A percentile compares a stretch with the other conserved stretches of the same genome.
Conservation (phyloP, 441 rosid species). For the Pelargonium cotyledonis region DNA sequence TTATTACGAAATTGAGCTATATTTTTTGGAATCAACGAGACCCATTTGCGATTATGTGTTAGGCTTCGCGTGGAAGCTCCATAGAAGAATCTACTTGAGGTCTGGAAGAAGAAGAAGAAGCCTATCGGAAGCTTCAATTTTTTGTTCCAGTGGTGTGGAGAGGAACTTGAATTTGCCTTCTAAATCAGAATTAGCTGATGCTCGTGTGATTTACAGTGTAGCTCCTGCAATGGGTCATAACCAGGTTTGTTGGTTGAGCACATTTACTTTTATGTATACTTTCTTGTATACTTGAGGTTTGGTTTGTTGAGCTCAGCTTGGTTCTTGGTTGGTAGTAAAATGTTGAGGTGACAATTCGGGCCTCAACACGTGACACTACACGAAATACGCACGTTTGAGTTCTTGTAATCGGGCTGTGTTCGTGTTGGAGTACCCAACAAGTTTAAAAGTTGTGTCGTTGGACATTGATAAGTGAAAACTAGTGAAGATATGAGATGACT, state of each 20-base stretch:
- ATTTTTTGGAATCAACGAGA: background rate
- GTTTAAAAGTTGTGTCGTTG: background rate
- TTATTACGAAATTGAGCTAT: background rate
- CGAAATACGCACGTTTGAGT: too few species aligned
- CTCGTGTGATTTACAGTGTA: constrained; percentile 59
- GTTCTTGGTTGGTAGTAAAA: too few species aligned
- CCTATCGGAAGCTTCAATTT: constrained; percentile 24
- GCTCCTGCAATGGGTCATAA: constrained; percentile 90
- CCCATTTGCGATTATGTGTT: constrained; percentile 3
- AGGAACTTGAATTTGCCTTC: constrained; percentile 29
- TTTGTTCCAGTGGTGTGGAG: constrained; percentile 37
- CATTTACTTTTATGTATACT: background rate
- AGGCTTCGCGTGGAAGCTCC: constrained; percentile 18
- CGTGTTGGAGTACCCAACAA: too few species aligned
- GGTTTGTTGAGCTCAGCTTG: too few species aligned
- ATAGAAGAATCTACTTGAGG: background rate
- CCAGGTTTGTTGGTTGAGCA: constrained; percentile 38
- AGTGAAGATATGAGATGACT: background rate
- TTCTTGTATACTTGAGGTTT: too few species aligned
- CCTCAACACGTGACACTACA: too few species aligned
- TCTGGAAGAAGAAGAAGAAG: constrained; percentile 16
- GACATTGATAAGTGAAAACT: background rate
- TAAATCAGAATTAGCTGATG: constrained; percentile 35
- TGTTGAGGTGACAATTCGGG: too few species aligned
- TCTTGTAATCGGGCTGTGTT: too few species aligned